phyloP scores from a whole-genome alignment of 805 yeast species.

The Candida michaelii region DNA sequence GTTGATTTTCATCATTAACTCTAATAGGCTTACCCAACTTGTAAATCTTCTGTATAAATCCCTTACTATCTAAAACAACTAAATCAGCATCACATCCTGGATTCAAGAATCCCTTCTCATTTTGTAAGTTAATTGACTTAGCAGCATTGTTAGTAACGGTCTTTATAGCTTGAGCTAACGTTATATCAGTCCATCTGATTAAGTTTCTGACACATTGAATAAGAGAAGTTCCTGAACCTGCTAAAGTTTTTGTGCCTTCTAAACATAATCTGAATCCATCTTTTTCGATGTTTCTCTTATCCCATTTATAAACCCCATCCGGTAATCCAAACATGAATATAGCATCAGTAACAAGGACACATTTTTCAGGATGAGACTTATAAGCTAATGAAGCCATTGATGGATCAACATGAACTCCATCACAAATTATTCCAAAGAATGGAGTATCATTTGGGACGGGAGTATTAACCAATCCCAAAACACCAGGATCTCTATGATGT shows the following conservation, averaged over 20 bases:
- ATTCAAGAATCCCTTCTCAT: constrained; percentile 49
- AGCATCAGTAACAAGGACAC: constrained; percentile 59
- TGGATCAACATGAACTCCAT: constrained; percentile 61
- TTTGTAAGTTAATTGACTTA: constrained; percentile 41
- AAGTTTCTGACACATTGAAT: constrained; percentile 52
- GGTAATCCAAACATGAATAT: constrained; percentile 56
- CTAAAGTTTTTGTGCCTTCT: constrained; percentile 57
- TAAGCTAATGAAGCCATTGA: constrained; percentile 51
- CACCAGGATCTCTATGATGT: constrained; percentile 59
- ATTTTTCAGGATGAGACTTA: constrained; percentile 50
- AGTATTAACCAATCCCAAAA: constrained; percentile 47
- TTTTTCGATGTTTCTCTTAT: constrained; percentile 47
- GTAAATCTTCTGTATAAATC: constrained; percentile 48
- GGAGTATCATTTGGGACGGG: constrained; percentile 35
- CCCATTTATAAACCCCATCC: constrained; percentile 58
- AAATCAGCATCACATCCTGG: constrained; percentile 59
- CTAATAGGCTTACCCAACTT: constrained; percentile 44
- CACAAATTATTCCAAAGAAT: constrained; percentile 54
- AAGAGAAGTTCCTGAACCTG: constrained; percentile 60
- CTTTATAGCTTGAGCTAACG: constrained; percentile 53
- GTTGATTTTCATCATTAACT: constrained; percentile 20
- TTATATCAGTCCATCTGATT: constrained; percentile 47
- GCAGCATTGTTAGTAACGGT: constrained; percentile 59
- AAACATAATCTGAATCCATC: constrained; percentile 46
- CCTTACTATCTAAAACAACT: constrained; percentile 44